These are phyloP conservation scores for Rhodotorula graminis DNA, from an alignment of 768 basidiomycete genomes.

Conservation along the genomic window DNA sequence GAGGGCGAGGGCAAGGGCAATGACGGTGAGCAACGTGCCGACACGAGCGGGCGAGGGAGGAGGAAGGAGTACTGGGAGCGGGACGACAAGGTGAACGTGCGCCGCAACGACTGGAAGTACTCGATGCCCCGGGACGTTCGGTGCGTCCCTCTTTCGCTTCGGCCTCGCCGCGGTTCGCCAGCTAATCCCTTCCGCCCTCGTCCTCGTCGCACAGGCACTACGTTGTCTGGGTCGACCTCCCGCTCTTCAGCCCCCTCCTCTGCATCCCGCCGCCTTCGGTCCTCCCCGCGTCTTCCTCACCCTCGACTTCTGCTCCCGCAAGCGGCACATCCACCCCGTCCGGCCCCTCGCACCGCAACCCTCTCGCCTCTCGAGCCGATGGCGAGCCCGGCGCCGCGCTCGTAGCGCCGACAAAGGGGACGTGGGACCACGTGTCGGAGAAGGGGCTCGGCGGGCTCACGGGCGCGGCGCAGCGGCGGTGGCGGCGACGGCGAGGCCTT, in stretches of 20 bases:
- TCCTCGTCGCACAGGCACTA: too few relatives aligned
- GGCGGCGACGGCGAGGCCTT: background rate
- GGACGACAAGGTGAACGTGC: conserved; percentile 1
- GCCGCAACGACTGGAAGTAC: conserved; percentile 34
- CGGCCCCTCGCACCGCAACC: background rate
- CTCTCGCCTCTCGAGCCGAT: background rate
- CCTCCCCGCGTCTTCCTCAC: background rate
- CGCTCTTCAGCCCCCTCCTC: conserved; percentile 25
- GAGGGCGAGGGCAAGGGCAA: too few relatives aligned
- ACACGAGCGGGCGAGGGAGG: background rate
- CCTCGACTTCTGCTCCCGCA: background rate
- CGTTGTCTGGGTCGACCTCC: conserved; percentile 32
- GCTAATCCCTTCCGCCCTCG: too few relatives aligned
- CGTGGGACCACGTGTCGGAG: conserved; percentile 9
- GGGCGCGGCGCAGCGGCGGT: conserved; percentile 4
- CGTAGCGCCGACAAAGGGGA: conserved; percentile 7
- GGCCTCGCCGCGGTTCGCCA: background rate
- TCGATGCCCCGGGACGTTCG: conserved; percentile 1
- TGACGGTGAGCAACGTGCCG: too few relatives aligned
- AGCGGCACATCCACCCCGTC: conserved; percentile 8
- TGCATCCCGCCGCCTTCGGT: background rate
- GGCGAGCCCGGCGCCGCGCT: background rate
- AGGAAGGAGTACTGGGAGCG: conserved; percentile 1
- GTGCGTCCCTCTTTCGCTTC: background rate
- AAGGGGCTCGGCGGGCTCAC: conserved; percentile 12